Evolutionary conservation across 805 yeast genomes (phyloP).

Genomic region (Dipodascus albidus): DNA sequence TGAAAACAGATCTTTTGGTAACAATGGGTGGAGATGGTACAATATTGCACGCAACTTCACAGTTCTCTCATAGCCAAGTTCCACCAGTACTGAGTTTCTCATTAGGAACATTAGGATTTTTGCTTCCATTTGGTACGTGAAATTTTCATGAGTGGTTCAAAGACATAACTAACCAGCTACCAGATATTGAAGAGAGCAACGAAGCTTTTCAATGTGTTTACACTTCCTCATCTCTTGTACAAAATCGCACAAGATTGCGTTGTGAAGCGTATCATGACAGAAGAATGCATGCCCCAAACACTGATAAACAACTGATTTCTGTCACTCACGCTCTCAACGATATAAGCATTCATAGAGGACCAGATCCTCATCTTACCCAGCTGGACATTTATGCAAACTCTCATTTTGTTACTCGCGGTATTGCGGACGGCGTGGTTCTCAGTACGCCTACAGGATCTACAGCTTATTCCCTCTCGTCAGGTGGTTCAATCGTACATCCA

Average conservation of each 20-base stretch:
- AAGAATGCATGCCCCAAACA: constrained; percentile 7
- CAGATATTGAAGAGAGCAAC: constrained; percentile 43
- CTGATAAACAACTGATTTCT: constrained; percentile 5
- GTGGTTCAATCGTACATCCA: constrained; percentile 91
- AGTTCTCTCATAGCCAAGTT: constrained; percentile 50
- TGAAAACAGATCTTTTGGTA: constrained; percentile 67
- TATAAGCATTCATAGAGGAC: constrained; percentile 77
- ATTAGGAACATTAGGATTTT: constrained; percentile 81
- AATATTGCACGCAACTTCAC: constrained; percentile 69
- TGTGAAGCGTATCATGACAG: constrained; percentile 43
- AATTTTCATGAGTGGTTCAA: neutral
- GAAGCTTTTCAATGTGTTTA: constrained; percentile 56
- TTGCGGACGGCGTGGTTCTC: constrained; percentile 80
- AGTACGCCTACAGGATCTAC: constrained; percentile 95
- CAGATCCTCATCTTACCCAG: constrained; percentile 72
- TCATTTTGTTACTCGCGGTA: constrained; percentile 74
- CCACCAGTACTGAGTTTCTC: constrained; percentile 89
- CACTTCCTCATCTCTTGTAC: constrained; percentile 54
- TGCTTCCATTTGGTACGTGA: constrained; percentile 56
- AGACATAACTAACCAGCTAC: neutral
- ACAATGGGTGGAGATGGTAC: constrained; percentile 98
- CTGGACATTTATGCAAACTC: constrained; percentile 80
- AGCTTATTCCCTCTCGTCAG: constrained; percentile 79
- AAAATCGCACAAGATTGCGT: constrained; percentile 69
- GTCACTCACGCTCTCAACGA: constrained; percentile 86